Evolutionary conservation across 805 yeast genomes (phyloP), one percentile per base, ranked within the genome.

Genomic region (Cyberlindnera americana): DNA sequence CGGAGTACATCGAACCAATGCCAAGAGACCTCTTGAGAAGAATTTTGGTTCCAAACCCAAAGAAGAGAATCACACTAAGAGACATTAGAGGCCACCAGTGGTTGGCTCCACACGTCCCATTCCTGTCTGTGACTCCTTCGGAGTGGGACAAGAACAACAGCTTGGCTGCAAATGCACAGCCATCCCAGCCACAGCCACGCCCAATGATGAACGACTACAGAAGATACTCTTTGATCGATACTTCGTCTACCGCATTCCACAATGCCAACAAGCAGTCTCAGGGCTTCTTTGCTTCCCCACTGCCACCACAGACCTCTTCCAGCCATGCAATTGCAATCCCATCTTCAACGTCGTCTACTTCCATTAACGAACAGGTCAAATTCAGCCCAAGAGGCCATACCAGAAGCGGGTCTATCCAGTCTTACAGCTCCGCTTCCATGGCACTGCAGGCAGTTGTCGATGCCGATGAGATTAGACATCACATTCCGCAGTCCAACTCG

Each of bases 11-110:
- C 40, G 81, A 81, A 29, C 95, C 97, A 3, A 72, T 86, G 59
- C 93, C 98, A 5, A 76, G 99, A 61, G 97, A 93, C 64, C 68
- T 93, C 47, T 67, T 93, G 47, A 74, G 98, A 53, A 81, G 82
- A 57, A 83, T 91, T 26, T 73, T 85, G 38, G 91, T 89, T 11
- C 72, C 96, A 2, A 87, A 90, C 58, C 98, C 98, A 8, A 75
- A 67, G 46, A 79, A 72, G 54, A 77, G 99, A 62, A 74, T 86
- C 26, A 69, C 69, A 31, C 69, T 91, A 50, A 70, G 71, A 52
- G 83, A 80, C 40, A 80, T 91, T 18, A 72, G 91, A 50, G 69
- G 78, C 21, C 99, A 91, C 61, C 78, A 84, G 19, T 91, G 99
- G 99, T 62, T 93, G 40, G 67, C 82, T n/a, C 83, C 88, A 3